These are phyloP conservation scores for Ophiocordyceps sinensis DNA, from an alignment of 2,329 filamentous ascomycete species.

Conservation along the genomic window DNA sequence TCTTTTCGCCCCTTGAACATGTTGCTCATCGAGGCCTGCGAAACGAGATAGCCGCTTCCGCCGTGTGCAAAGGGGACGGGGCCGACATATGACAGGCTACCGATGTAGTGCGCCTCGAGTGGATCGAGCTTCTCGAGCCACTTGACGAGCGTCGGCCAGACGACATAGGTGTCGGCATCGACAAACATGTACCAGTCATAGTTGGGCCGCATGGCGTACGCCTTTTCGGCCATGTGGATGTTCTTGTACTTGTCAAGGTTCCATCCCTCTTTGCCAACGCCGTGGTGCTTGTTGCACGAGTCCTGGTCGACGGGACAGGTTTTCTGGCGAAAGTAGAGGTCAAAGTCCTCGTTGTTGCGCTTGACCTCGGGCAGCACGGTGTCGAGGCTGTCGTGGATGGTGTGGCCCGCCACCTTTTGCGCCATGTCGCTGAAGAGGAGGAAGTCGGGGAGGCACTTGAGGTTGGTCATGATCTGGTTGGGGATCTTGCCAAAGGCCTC, in stretches of 20 bases:
- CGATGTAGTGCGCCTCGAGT: constrained; percentile 30
- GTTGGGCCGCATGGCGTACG: constrained; percentile 31
- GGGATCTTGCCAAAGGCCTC: constrained; percentile 37
- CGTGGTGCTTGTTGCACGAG: constrained; percentile 22
- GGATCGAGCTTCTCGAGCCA: constrained; percentile 32
- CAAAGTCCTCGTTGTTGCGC: constrained; percentile 33
- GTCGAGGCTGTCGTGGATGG: constrained; percentile 31
- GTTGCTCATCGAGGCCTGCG: constrained; percentile 33
- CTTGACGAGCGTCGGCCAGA: constrained; percentile 35
- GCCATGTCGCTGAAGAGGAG: constrained; percentile 45
- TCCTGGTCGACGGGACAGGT: constrained; percentile 29
- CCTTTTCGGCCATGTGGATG: constrained; percentile 42
- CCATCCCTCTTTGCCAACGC: constrained; percentile 26
- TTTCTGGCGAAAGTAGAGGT: constrained; percentile 30
- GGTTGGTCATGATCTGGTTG: constrained; percentile 37
- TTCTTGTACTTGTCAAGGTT: constrained; percentile 49
- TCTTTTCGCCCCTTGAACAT: constrained; percentile 25
- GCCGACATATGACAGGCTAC: constrained; percentile 29
- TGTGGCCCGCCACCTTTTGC: constrained; percentile 28
- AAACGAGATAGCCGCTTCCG: constrained; percentile 40
- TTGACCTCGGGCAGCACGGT: constrained; percentile 26
- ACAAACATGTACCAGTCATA: constrained; percentile 47
- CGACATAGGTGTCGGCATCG: constrained; percentile 43
- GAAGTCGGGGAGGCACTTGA: constrained; percentile 34
- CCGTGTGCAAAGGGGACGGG: constrained; percentile 37